A percentile compares a stretch with the other conserved stretches of the same genome.
Evolutionary conservation across 495 filamentous ascomycete genomes (phyloP).

Genomic region (Parachaetomium inaequale): DNA sequence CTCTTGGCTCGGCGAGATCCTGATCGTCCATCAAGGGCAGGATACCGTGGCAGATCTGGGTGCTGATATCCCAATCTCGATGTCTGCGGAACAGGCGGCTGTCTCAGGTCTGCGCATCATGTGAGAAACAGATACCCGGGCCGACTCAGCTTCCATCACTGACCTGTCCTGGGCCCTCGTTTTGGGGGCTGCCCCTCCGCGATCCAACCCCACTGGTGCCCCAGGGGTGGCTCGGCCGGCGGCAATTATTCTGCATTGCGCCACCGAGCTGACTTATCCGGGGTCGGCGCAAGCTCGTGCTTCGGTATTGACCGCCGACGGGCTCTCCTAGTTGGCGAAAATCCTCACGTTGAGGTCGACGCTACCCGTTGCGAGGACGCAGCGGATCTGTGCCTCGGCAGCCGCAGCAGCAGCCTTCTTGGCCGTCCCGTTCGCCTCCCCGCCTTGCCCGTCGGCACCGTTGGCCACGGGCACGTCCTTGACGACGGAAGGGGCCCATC

Average conservation of each 20-base stretch:
- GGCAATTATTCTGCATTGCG: neutral
- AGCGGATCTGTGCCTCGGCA: conserved; percentile 50
- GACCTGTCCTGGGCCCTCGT: neutral
- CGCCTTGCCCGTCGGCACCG: conserved; percentile 51
- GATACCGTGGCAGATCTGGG: neutral
- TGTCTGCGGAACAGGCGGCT: neutral
- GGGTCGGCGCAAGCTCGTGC: neutral
- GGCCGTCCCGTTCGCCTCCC: conserved; percentile 45
- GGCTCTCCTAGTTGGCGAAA: conserved; percentile 49
- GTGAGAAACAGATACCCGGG: neutral
- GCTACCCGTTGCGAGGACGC: conserved; percentile 61
- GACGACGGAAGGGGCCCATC: conserved; percentile 82
- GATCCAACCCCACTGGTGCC: neutral
- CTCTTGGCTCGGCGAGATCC: conserved; percentile 23
- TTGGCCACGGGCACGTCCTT: conserved; percentile 54
- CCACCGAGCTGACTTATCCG: neutral
- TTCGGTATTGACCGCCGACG: neutral
- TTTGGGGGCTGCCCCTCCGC: neutral
- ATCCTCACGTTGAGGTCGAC: conserved; percentile 60
- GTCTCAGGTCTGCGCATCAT: neutral
- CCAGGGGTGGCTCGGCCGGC: neutral
- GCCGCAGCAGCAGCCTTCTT: conserved; percentile 43
- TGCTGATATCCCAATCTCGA: neutral
- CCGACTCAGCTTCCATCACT: neutral
- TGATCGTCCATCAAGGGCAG: neutral